Base-by-base conservation (phyloP, 2,329 filamentous ascomycete genomes). In the Fusarium verticillioides region DNA sequence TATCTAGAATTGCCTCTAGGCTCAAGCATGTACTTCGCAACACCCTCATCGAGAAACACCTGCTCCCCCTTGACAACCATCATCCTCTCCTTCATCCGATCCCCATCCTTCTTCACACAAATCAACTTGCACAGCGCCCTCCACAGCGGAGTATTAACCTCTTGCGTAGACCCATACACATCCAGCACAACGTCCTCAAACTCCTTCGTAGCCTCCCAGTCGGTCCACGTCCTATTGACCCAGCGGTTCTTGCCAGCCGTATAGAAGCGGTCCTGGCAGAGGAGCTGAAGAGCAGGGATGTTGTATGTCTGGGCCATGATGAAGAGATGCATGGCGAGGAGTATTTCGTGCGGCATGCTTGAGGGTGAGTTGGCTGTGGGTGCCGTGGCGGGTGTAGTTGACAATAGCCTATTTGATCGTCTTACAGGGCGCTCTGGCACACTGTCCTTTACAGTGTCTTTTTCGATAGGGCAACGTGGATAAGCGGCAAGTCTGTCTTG, bases 271-370 rank as follows among this genome's bases (percentile, higher is more conserved):
- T 81, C 69, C 10, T 75, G 63, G 2, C 80, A 75, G 7, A 82
- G 56, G 3, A 81, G 70, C 63, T 76, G 75, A 2, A 84, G 79
- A 0, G 79, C 67, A 3, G 78, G 73, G 5, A 83, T 78, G 18
- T 80, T 72, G 66, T 79, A 84, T 58, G 80, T 82, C 54, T 81
- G 78, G 0, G 83, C 83, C 56, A 83, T 79, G 42, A 79, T 60
- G 75, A 82, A 84, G 26, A 82, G 65, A 0, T 72, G 69, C 10
- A 80, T 53, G 4, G 75, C 75, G 15, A 72, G 49, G 19, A 72
- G 57, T 12, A 80, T 68, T 2, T 66, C 60, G 2, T 13, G 12
- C 7, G 9, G 62, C 10, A 28, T 13, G 9, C 15, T 28, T 46
- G 21, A 7, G 18, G 54, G 6, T 15, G 26, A 15, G 5, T 6